Evolutionary conservation across 306 rosid genomes (phyloP), one percentile per base, ranked within the genome.

Genomic region (Cicer judaicum): DNA sequence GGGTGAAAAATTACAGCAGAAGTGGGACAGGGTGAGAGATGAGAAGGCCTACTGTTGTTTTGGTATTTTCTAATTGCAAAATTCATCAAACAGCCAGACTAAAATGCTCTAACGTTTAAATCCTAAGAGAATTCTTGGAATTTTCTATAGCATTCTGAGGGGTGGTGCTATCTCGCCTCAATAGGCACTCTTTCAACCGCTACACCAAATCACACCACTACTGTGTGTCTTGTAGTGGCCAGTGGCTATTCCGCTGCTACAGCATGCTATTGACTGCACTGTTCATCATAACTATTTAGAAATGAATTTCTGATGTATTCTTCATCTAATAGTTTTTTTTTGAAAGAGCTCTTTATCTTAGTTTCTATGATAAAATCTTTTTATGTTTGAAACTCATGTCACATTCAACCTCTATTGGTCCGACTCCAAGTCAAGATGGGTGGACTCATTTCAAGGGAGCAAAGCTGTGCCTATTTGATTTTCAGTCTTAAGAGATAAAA

Each of bases 321-420:
- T 63, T 44, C 75, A 64, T 77, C 71, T 11, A 59, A 42, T 53
- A 44, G 36, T 29, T 29, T 3, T 29, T 29, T 29, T 29, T 3
- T 29, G 36, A 29, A 29, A 29, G 36, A 29, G 36, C 4, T 29
- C 36, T 29, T 29, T 3, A 29, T 29, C 36, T 3, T 29, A 29
- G 10, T 65, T 46, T 68, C 12, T 8, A 40, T 5, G 70, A 38
- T 60, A 48, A 78, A 70, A 74, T 48, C 8, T 40, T 39, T 14
- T 39, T 36, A 1, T 24, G 57, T 6, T 10, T 52, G 21, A 36
- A 7, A 61, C 12, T n/a, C 2, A 64, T 9, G 52, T 10, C 50
- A 42, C 52, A 10, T 64, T 42, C 52, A 13, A 14, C 24, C 46
- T 39, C 52, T 5, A 16, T 18, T 16, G 34, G 42, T 9, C 38